phyloP scores from a whole-genome alignment of 2,329 filamentous ascomycete genomes.

The Nothomitra cinnamomea region DNA sequence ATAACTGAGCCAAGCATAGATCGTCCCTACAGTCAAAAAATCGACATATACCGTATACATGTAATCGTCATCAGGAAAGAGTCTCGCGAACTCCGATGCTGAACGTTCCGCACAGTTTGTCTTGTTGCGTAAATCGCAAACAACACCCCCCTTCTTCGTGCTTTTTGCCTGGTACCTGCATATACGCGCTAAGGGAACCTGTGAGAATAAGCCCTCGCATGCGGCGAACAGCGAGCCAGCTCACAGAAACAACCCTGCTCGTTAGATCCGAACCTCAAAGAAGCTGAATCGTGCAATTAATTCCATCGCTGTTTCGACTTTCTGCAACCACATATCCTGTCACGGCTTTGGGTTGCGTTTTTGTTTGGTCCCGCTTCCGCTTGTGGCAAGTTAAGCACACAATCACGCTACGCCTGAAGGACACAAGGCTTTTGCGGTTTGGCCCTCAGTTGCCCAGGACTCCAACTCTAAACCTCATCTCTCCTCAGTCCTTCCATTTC shows the following conservation, averaged over 20 bases:
- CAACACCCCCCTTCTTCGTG: background rate
- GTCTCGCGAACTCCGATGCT: no score
- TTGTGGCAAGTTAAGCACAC: background rate
- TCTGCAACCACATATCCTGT: background rate
- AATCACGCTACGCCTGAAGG: background rate
- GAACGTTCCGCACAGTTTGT: no score
- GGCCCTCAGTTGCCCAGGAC: background rate
- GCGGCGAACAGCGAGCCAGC: background rate
- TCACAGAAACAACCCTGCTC: background rate
- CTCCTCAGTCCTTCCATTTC: background rate
- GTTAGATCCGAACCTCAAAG: background rate
- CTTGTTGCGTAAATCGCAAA: no score
- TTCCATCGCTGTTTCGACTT: background rate
- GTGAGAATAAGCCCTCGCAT: background rate
- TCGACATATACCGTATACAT: no score
- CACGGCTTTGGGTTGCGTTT: background rate
- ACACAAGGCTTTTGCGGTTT: background rate
- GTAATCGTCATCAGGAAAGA: no score
- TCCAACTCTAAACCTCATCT: background rate
- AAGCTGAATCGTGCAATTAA: background rate
- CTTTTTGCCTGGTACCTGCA: background rate
- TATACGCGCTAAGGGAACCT: background rate
- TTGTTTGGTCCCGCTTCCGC: background rate
- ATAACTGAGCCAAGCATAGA: no score
- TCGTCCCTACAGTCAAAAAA: no score